Base-by-base conservation (phyloP, 441 rosid species). In the Croton laevigatus region DNA sequence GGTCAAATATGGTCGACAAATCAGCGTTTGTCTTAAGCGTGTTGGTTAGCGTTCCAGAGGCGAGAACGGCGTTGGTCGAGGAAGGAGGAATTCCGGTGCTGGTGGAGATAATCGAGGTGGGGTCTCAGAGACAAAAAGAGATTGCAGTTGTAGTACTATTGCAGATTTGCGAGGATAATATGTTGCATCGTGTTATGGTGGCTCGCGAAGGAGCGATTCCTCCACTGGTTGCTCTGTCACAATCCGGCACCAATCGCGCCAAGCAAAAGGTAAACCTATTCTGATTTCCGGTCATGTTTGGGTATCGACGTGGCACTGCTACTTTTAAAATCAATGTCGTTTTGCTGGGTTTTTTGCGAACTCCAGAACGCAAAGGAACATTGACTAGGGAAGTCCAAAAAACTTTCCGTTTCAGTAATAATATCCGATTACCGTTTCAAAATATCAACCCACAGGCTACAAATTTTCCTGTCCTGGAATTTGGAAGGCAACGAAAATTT, bases 1-100 rank as follows among this genome's bases (percentile, higher is more conserved):
- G 81, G 59, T 92, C 99, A n/a, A 89, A 80, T 84, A 94, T 94
- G 99, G 97, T 92, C 45, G 99, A 94, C 73, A 94, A 94, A 73
- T 88, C 97, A 22, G 97, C 89, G 4, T 92, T 73, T 66, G 93
- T 94, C 17, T 51, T 89, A 88, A 87, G 81, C 69, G 65, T 83
- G 59, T 54, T 94, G 62, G 84, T 86, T 62, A 75, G 85, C 9
- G 76, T 79, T 38, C 81, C 87, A 73, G 98, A 94, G 72, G 94
- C 94, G 6, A 88, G 79, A 69, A 71, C 86, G 62, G 85, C 96
- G 58, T 66, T 90, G 8, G 99, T 94, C 19, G 93, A 88, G 42
- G 98, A 90, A 78, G 96, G 88, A 0, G 98, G 97, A 38, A 85
- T 94, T n/a, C 97, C 99, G 42, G 99, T 94, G 64, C 73, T 90